Conservation (phyloP, 768 basidiomycete genomes). For the Mycena vulgaris region DNA sequence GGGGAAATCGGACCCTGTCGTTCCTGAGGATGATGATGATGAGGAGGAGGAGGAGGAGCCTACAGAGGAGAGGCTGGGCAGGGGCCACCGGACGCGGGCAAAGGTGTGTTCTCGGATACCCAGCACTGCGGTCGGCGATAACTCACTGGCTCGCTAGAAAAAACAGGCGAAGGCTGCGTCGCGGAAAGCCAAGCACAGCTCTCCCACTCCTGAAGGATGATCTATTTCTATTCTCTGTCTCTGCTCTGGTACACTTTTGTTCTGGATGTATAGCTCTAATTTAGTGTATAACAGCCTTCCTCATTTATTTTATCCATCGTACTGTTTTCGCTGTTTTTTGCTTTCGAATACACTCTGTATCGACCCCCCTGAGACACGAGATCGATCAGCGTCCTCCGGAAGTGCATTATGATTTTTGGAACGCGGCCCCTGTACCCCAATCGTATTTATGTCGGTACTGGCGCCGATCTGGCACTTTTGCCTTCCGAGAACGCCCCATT, state of each 20-base stretch:
- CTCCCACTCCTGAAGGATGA: slow-evolving; percentile 33
- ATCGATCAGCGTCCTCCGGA: too few relatives aligned
- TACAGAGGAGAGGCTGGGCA: slow-evolving; percentile 54
- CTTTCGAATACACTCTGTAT: slow-evolving; percentile 30
- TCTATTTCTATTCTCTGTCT: not conserved
- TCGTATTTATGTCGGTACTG: too few relatives aligned
- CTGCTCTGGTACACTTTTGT: not conserved
- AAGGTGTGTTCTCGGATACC: slow-evolving; percentile 49
- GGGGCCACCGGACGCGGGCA: slow-evolving; percentile 57
- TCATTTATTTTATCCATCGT: slow-evolving; percentile 28
- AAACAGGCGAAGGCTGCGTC: slow-evolving; percentile 29
- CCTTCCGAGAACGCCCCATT: not conserved
- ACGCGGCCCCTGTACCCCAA: too few relatives aligned
- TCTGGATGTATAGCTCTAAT: slow-evolving; percentile 18
- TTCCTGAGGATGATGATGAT: slow-evolving; percentile 47
- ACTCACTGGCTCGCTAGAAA: slow-evolving; percentile 7
- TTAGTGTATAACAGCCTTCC: slow-evolving; percentile 9
- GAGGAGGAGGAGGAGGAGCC: slow-evolving; percentile 43
- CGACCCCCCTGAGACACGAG: too few relatives aligned
- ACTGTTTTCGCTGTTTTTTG: slow-evolving; percentile 32
- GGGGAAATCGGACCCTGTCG: slow-evolving; percentile 40
- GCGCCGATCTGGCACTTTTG: too few relatives aligned
- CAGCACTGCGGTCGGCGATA: too few relatives aligned
- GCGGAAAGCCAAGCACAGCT: slow-evolving; percentile 26
- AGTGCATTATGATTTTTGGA: too few relatives aligned